These are phyloP conservation scores for Elongisporangium senticosum DNA, from an alignment of 352 stramenopile species.

Conservation along the genomic window DNA sequence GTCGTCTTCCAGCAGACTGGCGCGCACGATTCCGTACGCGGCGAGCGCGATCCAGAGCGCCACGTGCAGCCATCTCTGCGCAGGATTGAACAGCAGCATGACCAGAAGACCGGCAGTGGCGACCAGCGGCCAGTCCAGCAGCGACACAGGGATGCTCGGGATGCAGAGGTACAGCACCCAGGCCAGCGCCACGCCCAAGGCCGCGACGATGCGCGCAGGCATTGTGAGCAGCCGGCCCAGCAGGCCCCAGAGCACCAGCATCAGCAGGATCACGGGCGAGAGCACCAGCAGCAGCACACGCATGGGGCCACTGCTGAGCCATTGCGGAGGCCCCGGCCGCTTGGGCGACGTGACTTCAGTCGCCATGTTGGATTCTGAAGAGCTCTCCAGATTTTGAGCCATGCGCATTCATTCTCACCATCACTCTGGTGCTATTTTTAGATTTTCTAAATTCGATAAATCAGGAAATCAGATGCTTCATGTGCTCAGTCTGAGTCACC, in stretches of 20 bases:
- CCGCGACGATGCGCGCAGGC: constrained; percentile 25
- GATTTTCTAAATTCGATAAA: neutral
- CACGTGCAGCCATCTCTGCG: constrained; percentile 12
- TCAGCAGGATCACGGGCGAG: constrained; percentile 33
- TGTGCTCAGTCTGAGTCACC: too few relatives aligned
- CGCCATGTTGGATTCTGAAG: neutral
- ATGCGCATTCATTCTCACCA: neutral
- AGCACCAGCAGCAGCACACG: constrained; percentile 28
- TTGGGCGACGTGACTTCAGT: neutral
- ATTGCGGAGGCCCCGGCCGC: neutral
- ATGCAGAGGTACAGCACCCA: constrained; percentile 55
- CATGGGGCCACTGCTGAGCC: neutral
- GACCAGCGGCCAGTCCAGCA: constrained; percentile 61
- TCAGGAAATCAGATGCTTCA: too few relatives aligned
- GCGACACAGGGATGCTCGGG: constrained; percentile 30
- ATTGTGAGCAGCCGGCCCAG: constrained; percentile 47
- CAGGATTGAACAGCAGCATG: constrained; percentile 2
- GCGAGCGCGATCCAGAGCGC: constrained; percentile 24
- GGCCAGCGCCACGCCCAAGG: constrained; percentile 14
- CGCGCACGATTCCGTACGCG: constrained; percentile 44
- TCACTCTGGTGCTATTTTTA: neutral
- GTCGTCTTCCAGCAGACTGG: constrained; percentile 32
- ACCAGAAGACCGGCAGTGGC: constrained; percentile 29
- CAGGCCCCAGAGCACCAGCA: constrained; percentile 51
- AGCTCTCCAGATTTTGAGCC: neutral